Evolutionary conservation across 2,329 filamentous ascomycete genomes (phyloP).

Genomic region (Neurospora crassa): DNA sequence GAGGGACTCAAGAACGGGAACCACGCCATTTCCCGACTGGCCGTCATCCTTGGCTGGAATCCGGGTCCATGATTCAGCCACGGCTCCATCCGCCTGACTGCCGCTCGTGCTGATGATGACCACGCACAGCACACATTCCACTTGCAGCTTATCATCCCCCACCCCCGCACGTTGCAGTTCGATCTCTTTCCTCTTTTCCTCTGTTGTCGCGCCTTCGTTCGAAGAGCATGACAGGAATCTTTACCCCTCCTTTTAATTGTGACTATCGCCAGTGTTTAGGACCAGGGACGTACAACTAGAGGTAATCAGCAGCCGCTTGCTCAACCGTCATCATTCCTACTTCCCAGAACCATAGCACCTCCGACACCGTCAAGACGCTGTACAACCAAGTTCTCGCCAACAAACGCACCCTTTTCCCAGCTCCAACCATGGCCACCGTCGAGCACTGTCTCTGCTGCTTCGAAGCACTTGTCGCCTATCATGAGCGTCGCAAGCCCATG

Average conservation of each 20-base stretch:
- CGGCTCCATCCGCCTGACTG: background rate
- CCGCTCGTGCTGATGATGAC: background rate
- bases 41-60: background rate
- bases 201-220: background rate
- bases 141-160: background rate
- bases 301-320: background rate
- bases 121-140: background rate
- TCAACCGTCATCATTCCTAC: background rate
- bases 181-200: background rate
- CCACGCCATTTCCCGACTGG: background rate
- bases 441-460: conserved; percentile 92
- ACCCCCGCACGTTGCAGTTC: background rate
- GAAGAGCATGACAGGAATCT: background rate
- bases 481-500: conserved; percentile 59
- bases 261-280: background rate
- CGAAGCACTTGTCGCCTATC: conserved; percentile 69
- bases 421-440: conserved; percentile 60
- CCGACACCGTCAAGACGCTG: background rate
- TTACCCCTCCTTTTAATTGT: background rate
- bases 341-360: background rate
- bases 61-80: background rate
- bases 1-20: background rate
- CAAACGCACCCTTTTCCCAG: conserved; percentile 1
- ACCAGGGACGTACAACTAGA: background rate
- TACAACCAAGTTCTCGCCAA: background rate